Percentiles rank a stretch among this genome's conserved stretches.
Conservation (phyloP, 1,139 yeast species). For the Hemisphaericaspora lyxosophila region DNA sequence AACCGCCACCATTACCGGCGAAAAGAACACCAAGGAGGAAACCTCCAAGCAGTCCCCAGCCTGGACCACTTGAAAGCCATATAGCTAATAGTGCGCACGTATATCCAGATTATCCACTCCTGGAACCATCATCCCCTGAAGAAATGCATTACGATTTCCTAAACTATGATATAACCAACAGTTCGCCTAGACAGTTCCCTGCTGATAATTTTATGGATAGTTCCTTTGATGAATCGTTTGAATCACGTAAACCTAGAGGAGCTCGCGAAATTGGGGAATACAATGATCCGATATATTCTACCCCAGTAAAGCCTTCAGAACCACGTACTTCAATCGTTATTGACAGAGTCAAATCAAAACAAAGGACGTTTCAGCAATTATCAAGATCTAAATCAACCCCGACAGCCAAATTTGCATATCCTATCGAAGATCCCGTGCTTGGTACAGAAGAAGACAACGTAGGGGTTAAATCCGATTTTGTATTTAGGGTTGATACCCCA, state of each 20-base stretch:
- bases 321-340: constrained; percentile 6
- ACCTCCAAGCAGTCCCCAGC: constrained; percentile 25
- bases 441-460: constrained; percentile 6
- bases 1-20: constrained; percentile 10
- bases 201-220: constrained; percentile 10
- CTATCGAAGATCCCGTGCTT: constrained; percentile 11
- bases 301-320: neutral
- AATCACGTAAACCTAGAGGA: constrained; percentile 44
- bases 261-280: constrained; percentile 43
- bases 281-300: constrained; percentile 12
- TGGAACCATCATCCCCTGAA: constrained; percentile 2
- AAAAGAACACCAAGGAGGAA: constrained; percentile 27
- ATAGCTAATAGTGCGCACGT: too few species aligned
- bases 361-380: constrained; percentile 14
- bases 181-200: neutral
- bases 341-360: constrained; percentile 6
- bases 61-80: too few species aligned
- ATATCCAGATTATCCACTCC: too few species aligned
- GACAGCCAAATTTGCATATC: constrained; percentile 8
- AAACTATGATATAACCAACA: neutral
- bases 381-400: constrained; percentile 12
- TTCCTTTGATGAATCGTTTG: constrained; percentile 18
- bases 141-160: neutral
- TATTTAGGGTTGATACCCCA: constrained; percentile 10
- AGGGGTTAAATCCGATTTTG: constrained; percentile 4